These are phyloP conservation scores for Ambrosia artemisiifolia DNA, from an alignment of 129 eudicot species.

Conservation along the genomic window DNA sequence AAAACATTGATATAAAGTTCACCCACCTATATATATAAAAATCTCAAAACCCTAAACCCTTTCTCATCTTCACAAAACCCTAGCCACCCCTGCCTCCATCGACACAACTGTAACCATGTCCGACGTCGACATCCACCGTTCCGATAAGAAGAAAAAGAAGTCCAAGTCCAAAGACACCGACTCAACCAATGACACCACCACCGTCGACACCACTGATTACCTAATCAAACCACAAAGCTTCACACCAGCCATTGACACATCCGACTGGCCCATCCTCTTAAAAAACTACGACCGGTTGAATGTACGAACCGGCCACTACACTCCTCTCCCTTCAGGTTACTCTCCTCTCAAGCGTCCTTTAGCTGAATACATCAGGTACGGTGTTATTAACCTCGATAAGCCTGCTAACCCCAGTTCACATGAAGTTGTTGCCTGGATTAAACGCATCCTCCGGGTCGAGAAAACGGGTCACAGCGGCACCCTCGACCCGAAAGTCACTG, in stretches of 20 bases:
- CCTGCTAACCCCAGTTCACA: slow-evolving; percentile 91
- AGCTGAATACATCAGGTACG: slow-evolving; percentile 76
- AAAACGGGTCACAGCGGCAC: slow-evolving; percentile 90
- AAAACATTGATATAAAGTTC: too few relatives aligned
- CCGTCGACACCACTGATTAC: slow-evolving; percentile 34
- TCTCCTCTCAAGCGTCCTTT: slow-evolving; percentile 86
- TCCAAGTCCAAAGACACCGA: slow-evolving; percentile 30
- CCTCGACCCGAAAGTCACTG: slow-evolving; percentile 84
- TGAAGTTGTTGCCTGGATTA: slow-evolving; percentile 92
- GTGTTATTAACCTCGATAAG: slow-evolving; percentile 72
- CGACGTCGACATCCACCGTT: slow-evolving; percentile 43
- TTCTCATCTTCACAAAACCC: slow-evolving; percentile 20
- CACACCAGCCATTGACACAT: slow-evolving; percentile 68
- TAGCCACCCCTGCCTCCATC: slow-evolving; percentile 26
- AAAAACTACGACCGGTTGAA: slow-evolving; percentile 80
- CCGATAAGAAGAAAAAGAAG: slow-evolving; percentile 72
- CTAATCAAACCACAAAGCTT: slow-evolving; percentile 69
- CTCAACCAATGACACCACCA: slow-evolving; percentile 1
- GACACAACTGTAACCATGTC: slow-evolving; percentile 44
- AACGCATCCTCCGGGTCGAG: slow-evolving; percentile 72
- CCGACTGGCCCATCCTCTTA: slow-evolving; percentile 82
- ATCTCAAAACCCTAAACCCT: slow-evolving; percentile 40
- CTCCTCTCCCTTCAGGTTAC: slow-evolving; percentile 88
- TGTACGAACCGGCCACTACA: slow-evolving; percentile 87
- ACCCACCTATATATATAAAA: neutral